Percentiles rank a stretch among this genome's conserved stretches.
phyloP scores from a whole-genome alignment of 2,329 filamentous ascomycete genomes.

The Spiromastix sp. region DNA sequence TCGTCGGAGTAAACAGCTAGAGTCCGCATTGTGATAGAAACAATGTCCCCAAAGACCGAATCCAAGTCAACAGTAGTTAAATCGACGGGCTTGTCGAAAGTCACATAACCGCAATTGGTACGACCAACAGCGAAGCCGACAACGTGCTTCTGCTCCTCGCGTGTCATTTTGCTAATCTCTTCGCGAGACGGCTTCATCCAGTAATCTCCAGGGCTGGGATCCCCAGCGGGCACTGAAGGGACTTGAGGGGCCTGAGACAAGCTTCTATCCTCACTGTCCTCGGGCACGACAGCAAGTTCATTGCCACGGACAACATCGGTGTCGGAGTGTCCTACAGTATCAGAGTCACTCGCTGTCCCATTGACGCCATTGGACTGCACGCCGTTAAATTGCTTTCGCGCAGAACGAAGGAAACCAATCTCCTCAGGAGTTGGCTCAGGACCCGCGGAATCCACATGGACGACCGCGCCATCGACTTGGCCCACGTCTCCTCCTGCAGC shows the following conservation, averaged over 20 bases:
- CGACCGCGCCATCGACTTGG: slow-evolving; percentile 39
- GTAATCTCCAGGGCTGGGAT: slow-evolving; percentile 62
- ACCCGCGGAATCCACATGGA: slow-evolving; percentile 40
- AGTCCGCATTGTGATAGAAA: slow-evolving; percentile 64
- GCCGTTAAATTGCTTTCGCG: slow-evolving; percentile 30
- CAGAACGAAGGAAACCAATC: slow-evolving; percentile 49
- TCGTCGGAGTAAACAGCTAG: slow-evolving; percentile 78
- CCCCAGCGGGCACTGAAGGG: slow-evolving; percentile 22
- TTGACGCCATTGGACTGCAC: slow-evolving; percentile 22
- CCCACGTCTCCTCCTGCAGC: slow-evolving; percentile 39
- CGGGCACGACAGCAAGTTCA: slow-evolving; percentile 68
- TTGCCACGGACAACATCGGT: slow-evolving; percentile 64
- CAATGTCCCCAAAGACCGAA: slow-evolving; percentile 65
- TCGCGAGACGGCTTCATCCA: slow-evolving; percentile 72
- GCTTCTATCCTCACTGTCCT: slow-evolving; percentile 45
- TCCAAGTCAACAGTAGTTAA: slow-evolving; percentile 69
- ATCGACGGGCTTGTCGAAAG: slow-evolving; percentile 74
- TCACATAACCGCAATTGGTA: slow-evolving; percentile 67
- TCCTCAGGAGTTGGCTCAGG: slow-evolving; percentile 49
- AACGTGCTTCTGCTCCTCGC: slow-evolving; percentile 65
- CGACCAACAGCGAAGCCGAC: slow-evolving; percentile 72
- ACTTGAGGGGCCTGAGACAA: slow-evolving; percentile 27
- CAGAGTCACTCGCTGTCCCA: no score
- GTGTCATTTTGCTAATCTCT: slow-evolving; percentile 69
- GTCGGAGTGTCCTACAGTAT: slow-evolving; percentile 40